Evolutionary conservation across 148 eudicot species (phyloP), one percentile per base, ranked within the genome.

Genomic region (Chenopodium formosanum): DNA sequence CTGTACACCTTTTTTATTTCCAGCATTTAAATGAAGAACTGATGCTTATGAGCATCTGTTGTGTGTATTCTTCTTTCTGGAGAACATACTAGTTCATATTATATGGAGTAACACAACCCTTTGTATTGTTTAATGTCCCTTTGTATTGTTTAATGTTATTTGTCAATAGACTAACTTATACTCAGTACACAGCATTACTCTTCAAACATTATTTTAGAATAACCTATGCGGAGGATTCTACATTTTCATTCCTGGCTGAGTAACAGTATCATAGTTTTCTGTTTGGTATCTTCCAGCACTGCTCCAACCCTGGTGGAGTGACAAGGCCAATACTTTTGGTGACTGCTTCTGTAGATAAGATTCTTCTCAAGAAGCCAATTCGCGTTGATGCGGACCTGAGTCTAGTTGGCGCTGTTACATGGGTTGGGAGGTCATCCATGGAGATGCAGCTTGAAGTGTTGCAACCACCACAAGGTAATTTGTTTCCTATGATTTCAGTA

Each of bases 381-480:
- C 84, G 74, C 74, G 90, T 94, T 70, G 97, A 94, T 75, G 81
- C 79, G 46, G 94, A 94, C 86, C 81, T 94, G 32, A 88, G 74
- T 58, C 86, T 94, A 82, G 86, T 82, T 20, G 98, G 98, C 72
- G 94, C 98, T 79, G 94, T 94, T 65, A 90, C 97, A n/a, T 94
- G 98, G 98, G 98, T 94, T 81, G 98, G 98, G 32, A 81, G 98
- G 75, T 92, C 98, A 17, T 94, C 98, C 34, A 90, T 94, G 97
- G 98, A 94, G 87, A 93, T 94, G 83, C 97, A 88, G 87, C 80
- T 94, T 63, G 95, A 92, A 89, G 97, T 94, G 48, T 81, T 86
- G 83, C 98, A 90, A 79, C 78, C 88, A 53, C 76, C 84, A n/a
- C 81, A 82, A 88, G 97, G 98, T 94, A 90, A 63, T 23, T 67